Conservation (phyloP, 805 yeast genomes). For the Starmerella roubikii region DNA sequence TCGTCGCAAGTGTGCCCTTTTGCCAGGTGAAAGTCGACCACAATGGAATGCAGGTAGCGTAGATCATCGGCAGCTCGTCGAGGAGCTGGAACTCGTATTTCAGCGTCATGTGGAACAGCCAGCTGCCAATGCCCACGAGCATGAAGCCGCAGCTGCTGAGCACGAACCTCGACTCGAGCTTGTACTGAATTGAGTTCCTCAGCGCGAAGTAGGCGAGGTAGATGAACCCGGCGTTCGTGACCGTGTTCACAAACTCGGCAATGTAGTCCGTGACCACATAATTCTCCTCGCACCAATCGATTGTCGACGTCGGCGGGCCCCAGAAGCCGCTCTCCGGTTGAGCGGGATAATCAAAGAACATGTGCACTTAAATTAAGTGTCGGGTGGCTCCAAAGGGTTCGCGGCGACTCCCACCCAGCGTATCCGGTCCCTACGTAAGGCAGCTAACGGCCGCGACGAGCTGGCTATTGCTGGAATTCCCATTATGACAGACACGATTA, state of each 20-base stretch:
- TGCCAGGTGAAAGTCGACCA: conserved; percentile 68
- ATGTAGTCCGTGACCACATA: conserved; percentile 73
- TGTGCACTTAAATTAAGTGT: too few species aligned
- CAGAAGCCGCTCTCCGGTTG: conserved; percentile 22
- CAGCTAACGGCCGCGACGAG: too few species aligned
- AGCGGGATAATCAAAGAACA: conserved; percentile 12
- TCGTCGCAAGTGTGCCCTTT: conserved; percentile 28
- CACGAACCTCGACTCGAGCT: conserved; percentile 56
- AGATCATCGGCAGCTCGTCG: conserved; percentile 96
- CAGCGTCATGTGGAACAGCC: conserved; percentile 94
- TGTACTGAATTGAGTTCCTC: conserved; percentile 43
- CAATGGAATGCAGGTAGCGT: conserved; percentile 90
- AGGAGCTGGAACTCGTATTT: conserved; percentile 76
- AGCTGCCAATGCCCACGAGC: conserved; percentile 82
- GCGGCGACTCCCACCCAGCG: too few species aligned
- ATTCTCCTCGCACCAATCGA: conserved; percentile 98
- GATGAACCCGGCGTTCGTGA: conserved; percentile 52
- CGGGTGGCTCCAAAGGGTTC: too few species aligned
- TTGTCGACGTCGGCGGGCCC: conserved; percentile 58
- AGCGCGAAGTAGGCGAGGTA: conserved; percentile 49
- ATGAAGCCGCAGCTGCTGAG: conserved; percentile 67
- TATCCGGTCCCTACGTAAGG: too few species aligned
- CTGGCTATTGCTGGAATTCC: too few species aligned
- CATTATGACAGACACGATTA: too few species aligned
- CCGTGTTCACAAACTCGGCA: conserved; percentile 82